Percentiles rank a stretch among this genome's conserved stretches.
phyloP scores from a whole-genome alignment of 495 filamentous ascomycete species.

The Hypoxylon fragiforme region DNA sequence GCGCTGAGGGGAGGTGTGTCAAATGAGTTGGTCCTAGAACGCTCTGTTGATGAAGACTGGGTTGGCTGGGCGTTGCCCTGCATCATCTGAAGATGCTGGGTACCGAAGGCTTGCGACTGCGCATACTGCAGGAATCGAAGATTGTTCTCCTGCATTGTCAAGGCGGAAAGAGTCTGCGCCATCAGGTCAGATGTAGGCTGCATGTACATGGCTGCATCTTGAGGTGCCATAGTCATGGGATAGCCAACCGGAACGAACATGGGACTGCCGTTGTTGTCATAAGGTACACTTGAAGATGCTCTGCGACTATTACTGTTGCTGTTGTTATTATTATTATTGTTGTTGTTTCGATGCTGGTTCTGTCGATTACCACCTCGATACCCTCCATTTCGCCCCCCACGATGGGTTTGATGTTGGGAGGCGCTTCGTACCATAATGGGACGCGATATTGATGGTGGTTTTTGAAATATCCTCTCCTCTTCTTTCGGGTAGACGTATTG shows the following conservation, averaged over 20 bases:
- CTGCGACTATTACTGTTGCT: conserved; percentile 29
- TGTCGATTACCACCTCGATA: conserved; percentile 59
- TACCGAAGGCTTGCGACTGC: conserved; percentile 49
- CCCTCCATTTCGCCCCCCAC: conserved; percentile 61
- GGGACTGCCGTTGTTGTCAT: conserved; percentile 29
- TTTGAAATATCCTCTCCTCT: conserved; percentile 76
- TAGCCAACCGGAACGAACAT: conserved; percentile 36
- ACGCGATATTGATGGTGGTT: conserved; percentile 59
- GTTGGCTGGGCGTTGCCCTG: conserved; percentile 47
- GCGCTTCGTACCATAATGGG: conserved; percentile 55
- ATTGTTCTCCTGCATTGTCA: conserved; percentile 47
- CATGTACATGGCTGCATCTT: conserved; percentile 51
- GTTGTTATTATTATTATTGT: conserved; percentile 43
- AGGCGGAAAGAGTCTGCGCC: conserved; percentile 40
- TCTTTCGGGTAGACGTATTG: conserved; percentile 83
- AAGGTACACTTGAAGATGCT: conserved; percentile 33
- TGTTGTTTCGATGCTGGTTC: conserved; percentile 53
- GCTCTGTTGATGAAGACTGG: conserved; percentile 46
- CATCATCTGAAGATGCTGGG: conserved; percentile 50
- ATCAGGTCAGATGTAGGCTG: conserved; percentile 51
- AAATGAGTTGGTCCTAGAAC: conserved; percentile 58
- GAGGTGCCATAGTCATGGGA: conserved; percentile 36
- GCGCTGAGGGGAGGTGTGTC: conserved; percentile 55
- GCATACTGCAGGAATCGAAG: conserved; percentile 52
- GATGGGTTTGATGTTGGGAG: conserved; percentile 50